These are phyloP conservation scores for Vaccinium darrowii DNA, from an alignment of 148 eudicot genomes.

Conservation along the genomic window DNA sequence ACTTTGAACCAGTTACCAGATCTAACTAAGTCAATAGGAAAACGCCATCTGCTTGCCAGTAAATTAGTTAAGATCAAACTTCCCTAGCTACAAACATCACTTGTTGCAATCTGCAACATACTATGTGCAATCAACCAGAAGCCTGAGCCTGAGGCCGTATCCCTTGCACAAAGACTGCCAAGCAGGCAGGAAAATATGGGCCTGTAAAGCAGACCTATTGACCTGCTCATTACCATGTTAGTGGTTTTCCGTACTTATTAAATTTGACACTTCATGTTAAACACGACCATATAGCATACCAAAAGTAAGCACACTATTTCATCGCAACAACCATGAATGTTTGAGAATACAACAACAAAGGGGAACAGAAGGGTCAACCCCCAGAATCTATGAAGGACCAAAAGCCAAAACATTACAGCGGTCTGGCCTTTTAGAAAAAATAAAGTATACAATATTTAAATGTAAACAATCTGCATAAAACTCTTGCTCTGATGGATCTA, in stretches of 20 bases:
- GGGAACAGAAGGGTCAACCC: not conserved
- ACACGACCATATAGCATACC: not conserved
- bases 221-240: not conserved
- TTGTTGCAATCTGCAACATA: not conserved
- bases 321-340: not conserved
- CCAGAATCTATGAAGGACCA: not conserved
- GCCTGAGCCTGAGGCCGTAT: not conserved
- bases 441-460: not conserved
- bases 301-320: not conserved
- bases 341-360: not conserved
- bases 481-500: not conserved
- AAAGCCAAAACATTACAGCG: not conserved
- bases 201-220: not conserved
- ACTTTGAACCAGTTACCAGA: not conserved
- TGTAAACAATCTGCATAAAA: not conserved
- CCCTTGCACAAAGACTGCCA: conserved; percentile 3
- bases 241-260: not conserved
- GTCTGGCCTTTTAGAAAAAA: not conserved
- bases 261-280: not conserved
- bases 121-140: not conserved
- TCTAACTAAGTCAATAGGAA: not conserved
- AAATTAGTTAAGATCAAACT: not conserved
- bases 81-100: not conserved
- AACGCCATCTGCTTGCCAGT: not conserved
- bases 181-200: not conserved